A percentile compares a stretch with the other conserved stretches of the same genome.
phyloP scores from a whole-genome alignment of 2,329 filamentous ascomycete species.

The Colletotrichum sp. region DNA sequence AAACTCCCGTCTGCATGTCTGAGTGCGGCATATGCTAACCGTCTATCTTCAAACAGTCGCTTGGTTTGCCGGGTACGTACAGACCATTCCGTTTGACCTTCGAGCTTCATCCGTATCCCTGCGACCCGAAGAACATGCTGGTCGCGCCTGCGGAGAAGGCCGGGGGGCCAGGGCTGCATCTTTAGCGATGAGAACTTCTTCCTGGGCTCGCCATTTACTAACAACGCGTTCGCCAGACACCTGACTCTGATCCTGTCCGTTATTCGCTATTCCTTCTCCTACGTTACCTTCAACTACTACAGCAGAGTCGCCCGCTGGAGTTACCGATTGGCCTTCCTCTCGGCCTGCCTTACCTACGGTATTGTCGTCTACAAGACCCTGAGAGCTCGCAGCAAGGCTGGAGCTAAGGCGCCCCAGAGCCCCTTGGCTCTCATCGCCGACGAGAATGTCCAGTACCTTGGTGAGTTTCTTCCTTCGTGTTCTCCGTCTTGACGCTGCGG shows the following conservation, averaged over 20 bases:
- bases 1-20: conserved; percentile 13
- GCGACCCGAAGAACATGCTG: conserved; percentile 1
- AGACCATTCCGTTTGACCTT: conserved; percentile 15
- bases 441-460: conserved; percentile 97
- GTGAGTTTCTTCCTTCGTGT: conserved; percentile 60
- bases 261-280: conserved; percentile 82
- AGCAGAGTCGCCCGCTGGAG: conserved; percentile 78
- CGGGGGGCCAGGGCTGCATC: neutral
- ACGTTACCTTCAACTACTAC: conserved; percentile 87
- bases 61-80: conserved; percentile 81
- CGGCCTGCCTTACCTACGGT: conserved; percentile 90
- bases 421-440: conserved; percentile 74
- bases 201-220: neutral
- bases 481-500: neutral
- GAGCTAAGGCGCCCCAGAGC: conserved; percentile 64
- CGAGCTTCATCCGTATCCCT: conserved; percentile 13
- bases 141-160: neutral
- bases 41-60: conserved; percentile 56
- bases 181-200: neutral
- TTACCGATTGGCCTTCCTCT: conserved; percentile 89
- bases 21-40: conserved; percentile 36
- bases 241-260: conserved; percentile 84
- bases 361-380: conserved; percentile 99
- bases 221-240: conserved; percentile 62
- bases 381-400: conserved; percentile 80